phyloP scores from a whole-genome alignment of 768 basidiomycete species.

The Symmetrospora coprosmae region DNA sequence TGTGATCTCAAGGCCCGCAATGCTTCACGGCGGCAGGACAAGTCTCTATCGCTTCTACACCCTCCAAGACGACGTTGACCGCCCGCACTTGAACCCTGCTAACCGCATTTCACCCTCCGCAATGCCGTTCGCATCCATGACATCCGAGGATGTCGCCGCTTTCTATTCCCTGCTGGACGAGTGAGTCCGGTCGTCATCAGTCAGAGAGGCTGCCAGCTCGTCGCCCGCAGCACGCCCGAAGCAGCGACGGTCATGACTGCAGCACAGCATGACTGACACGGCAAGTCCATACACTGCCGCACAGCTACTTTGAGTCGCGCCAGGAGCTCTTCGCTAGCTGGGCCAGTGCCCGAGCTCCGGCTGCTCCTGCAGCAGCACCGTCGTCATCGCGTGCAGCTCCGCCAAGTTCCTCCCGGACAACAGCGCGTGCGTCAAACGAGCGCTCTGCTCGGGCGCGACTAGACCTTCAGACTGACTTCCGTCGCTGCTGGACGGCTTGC shows the following conservation, averaged over 20 bases:
- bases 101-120: no score
- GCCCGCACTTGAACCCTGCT: no score
- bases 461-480: neutral
- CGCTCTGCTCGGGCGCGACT: neutral
- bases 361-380: slow-evolving; percentile 13
- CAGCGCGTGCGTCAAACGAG: neutral
- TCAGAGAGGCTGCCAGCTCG: neutral
- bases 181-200: neutral
- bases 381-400: no score
- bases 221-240: neutral
- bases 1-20: no score
- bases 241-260: neutral
- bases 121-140: slow-evolving; percentile 17
- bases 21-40: no score
- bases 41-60: no score
- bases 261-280: neutral
- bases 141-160: slow-evolving; percentile 5
- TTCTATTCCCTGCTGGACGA: slow-evolving; percentile 18
- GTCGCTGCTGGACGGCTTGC: neutral
- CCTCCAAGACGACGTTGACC: no score
- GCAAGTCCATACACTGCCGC: neutral
- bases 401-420: neutral
- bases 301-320: slow-evolving; percentile 16
- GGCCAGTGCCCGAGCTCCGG: neutral
- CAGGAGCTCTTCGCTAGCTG: slow-evolving; percentile 10